A percentile compares a stretch with the other conserved stretches of the same genome.
phyloP scores from a whole-genome alignment of 192 early-diverging fungal genomes.

The Coemansia asiatica region DNA sequence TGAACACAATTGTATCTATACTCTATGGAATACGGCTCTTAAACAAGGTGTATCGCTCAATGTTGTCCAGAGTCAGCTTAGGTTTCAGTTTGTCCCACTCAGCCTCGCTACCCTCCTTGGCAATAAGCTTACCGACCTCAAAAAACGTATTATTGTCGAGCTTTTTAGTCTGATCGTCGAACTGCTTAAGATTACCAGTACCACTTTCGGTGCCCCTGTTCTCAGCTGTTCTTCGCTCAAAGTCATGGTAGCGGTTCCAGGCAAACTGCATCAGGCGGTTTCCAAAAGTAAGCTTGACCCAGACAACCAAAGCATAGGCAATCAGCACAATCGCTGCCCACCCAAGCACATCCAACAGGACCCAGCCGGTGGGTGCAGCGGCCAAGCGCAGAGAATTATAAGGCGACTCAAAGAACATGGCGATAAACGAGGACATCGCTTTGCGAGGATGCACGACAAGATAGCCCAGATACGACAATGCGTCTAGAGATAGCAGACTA shows the following conservation, averaged over 20 bases:
- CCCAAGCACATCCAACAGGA: slow-evolving; percentile 51
- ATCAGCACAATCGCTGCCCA: slow-evolving; percentile 49
- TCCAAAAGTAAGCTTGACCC: slow-evolving; percentile 78
- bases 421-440: slow-evolving; percentile 1
- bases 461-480: slow-evolving; percentile 17
- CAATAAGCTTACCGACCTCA: slow-evolving; percentile 41
- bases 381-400: slow-evolving; percentile 9
- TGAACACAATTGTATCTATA: background rate
- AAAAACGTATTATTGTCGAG: slow-evolving; percentile 44
- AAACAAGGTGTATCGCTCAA: slow-evolving; percentile 89
- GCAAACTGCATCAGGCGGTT: slow-evolving; percentile 74
- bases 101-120: slow-evolving; percentile 32
- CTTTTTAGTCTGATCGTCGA: slow-evolving; percentile 53
- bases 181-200: slow-evolving; percentile 31
- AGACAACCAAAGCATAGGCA: slow-evolving; percentile 58
- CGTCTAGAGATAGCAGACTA: slow-evolving; percentile 1
- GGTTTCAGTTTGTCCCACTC: slow-evolving; percentile 59
- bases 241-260: slow-evolving; percentile 61
- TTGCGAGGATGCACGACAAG: slow-evolving; percentile 16
- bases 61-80: slow-evolving; percentile 73
- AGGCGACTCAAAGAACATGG: background rate
- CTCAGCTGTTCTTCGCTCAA: slow-evolving; percentile 43
- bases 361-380: slow-evolving; percentile 16
- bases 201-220: slow-evolving; percentile 5
- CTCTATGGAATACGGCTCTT: slow-evolving; percentile 82